Evolutionary conservation across 2,329 filamentous ascomycete genomes (phyloP).

Genomic region (Pestalotiopsis sp.): DNA sequence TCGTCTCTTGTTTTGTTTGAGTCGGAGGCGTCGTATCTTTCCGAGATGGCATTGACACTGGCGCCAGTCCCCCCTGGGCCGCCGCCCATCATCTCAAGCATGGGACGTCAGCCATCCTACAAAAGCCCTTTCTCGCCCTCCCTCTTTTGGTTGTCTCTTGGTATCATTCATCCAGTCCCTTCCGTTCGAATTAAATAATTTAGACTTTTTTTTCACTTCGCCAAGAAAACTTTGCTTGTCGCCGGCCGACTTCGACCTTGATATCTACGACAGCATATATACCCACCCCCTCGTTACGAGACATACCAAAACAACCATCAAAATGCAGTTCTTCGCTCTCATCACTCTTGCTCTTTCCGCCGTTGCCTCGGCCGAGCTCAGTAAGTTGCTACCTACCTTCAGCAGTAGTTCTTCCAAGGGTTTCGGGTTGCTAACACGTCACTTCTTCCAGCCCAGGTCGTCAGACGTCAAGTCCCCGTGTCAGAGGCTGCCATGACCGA

Average conservation of each 20-base stretch:
- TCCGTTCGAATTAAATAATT: constrained; percentile 22
- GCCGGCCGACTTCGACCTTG: constrained; percentile 52
- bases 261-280: constrained; percentile 24
- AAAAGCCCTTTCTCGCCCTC: constrained; percentile 23
- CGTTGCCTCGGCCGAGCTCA: constrained; percentile 45
- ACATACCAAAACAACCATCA: constrained; percentile 33
- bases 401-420: not conserved
- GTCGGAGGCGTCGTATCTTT: not conserved
- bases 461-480: constrained; percentile 33
- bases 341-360: constrained; percentile 50
- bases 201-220: constrained; percentile 25
- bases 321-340: constrained; percentile 56
- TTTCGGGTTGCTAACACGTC: constrained; percentile 16
- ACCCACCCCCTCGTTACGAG: constrained; percentile 17
- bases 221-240: constrained; percentile 41
- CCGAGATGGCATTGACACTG: not conserved
- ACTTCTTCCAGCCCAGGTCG: constrained; percentile 31
- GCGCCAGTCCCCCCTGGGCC: not conserved
- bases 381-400: constrained; percentile 22
- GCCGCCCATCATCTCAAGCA: constrained; percentile 1
- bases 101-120: not conserved
- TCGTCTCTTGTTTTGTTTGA: constrained; percentile 12
- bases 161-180: constrained; percentile 10
- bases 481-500: constrained; percentile 50
- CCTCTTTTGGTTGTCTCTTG: constrained; percentile 10